Base-by-base conservation (phyloP, 306 rosid genomes). In the Canavalia gladiata region DNA sequence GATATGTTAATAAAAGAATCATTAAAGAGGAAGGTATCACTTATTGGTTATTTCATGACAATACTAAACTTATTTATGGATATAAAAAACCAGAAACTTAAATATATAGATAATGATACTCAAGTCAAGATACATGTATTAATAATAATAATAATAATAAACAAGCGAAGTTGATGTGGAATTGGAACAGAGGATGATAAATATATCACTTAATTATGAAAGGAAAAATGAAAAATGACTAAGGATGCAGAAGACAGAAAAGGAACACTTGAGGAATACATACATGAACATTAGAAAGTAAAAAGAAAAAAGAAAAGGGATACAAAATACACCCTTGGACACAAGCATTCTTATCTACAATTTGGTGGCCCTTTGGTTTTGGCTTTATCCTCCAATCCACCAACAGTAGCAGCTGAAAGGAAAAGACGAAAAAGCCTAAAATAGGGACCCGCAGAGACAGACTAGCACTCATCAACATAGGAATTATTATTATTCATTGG, bases 271-370 rank as follows among this genome's bases (percentile, higher is more conserved):
- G 66, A 60, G 73, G 74, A 81, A 86, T 83, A 81, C 84, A 85
- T 87, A 82, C 85, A 82, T 43, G 30, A 66, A 68, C 72, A 54
- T 73, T 25, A 2, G 49, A 45, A 11, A 64, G 56, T 6, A n/a
- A 64, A 68, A 50, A 50, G 25, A 4, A 29, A 57, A 59, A 76
- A 50, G 18, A 84, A 47, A 65, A 43, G 88, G 86, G 88, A 78
- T 87, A 80, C 82, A 88, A 88, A 86, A 84, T 85, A 78, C 86
- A 87, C 83, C 86, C 92, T 63, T 78, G 86, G 65, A 87, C 84
- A 81, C 72, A 69, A 77, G 34, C 86, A 78, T 71, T 81, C 78
- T 60, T 89, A 93, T 91, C 85, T 88, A 88, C 96, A 93, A 75
- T 84, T 80, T 80, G 77, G 78, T 66, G 78, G 86, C 30, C 89